Percentiles rank a stretch among this genome's conserved stretches.
Evolutionary conservation across 2,329 filamentous ascomycete species (phyloP).

Genomic region (Metarhizium anisopliae): DNA sequence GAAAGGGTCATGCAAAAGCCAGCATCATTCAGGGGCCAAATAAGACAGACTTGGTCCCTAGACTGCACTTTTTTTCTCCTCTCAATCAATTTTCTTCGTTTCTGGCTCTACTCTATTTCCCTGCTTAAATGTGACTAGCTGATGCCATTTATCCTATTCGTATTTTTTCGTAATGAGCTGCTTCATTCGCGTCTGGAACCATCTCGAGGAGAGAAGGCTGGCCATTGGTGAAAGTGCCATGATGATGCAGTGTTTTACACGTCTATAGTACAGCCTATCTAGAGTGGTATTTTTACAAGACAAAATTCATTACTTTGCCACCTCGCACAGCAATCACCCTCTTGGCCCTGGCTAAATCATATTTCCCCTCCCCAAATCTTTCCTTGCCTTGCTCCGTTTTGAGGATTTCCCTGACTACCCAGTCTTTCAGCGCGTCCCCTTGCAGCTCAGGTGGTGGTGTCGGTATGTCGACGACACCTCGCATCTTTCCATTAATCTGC

Average conservation of each 20-base stretch:
- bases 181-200: no score
- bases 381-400: constrained; percentile 49
- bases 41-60: no score
- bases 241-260: not conserved
- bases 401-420: constrained; percentile 53
- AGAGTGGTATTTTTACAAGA: constrained; percentile 31
- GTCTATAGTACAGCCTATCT: constrained; percentile 3
- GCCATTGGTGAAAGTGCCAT: not conserved
- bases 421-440: constrained; percentile 41
- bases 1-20: not conserved
- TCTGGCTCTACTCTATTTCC: not conserved
- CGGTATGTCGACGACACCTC: constrained; percentile 57
- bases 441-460: constrained; percentile 33
- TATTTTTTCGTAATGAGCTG: no score
- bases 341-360: constrained; percentile 43
- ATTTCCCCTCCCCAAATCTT: constrained; percentile 40
- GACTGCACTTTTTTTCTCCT: not conserved
- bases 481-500: constrained; percentile 72
- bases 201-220: not conserved
- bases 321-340: constrained; percentile 57
- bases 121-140: no score
- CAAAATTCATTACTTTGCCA: constrained; percentile 68
- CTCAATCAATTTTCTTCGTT: not conserved
- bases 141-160: no score
- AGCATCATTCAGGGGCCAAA: not conserved